Percentiles rank a stretch among this genome's conserved stretches.
phyloP scores from a whole-genome alignment of 2,329 filamentous ascomycete genomes.

The Fusarium incarnatum region DNA sequence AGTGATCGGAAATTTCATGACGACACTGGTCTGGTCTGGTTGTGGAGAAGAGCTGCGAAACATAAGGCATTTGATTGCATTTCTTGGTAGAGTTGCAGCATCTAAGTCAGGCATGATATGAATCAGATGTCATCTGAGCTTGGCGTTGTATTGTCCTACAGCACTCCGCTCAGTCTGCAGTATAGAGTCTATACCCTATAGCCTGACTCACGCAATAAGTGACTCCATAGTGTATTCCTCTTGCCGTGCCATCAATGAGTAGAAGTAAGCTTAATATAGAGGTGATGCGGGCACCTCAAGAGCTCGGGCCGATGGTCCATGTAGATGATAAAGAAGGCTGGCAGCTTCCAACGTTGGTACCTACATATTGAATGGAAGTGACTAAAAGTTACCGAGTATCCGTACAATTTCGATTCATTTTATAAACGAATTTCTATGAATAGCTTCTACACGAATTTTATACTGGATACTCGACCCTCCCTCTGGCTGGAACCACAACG shows the following conservation, averaged over 20 bases:
- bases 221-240: neutral
- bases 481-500: neutral
- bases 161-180: neutral
- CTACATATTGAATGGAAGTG: neutral
- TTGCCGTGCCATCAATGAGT: neutral
- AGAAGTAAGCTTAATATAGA: neutral
- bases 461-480: neutral
- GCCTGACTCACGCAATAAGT: neutral
- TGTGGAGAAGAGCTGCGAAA: conserved; percentile 24
- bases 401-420: neutral
- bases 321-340: neutral
- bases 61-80: conserved; percentile 6
- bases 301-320: neutral
- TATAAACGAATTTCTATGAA: neutral
- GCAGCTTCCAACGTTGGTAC: neutral
- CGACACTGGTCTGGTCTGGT: conserved; percentile 8
- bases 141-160: neutral
- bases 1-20: conserved; percentile 19
- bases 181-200: neutral
- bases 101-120: neutral
- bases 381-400: neutral
- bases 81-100: neutral
- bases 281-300: neutral
- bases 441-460: neutral
- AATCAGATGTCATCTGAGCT: conserved; percentile 1